Evolutionary conservation across 2,329 filamentous ascomycete species (phyloP).

Genomic region (Aspergillus costaricaensis): DNA sequence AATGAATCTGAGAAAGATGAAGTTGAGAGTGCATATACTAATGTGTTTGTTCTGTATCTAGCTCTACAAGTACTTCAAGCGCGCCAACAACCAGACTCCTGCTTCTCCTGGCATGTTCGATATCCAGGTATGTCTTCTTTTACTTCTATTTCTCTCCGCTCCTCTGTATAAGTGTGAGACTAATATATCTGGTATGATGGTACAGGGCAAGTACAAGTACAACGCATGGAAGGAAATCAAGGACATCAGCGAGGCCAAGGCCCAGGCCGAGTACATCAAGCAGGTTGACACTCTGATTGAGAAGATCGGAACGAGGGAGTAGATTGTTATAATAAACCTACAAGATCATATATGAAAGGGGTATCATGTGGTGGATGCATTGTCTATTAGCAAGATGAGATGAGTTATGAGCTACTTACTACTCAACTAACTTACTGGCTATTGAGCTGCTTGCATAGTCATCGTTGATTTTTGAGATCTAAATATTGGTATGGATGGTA

Average conservation of each 20-base stretch:
- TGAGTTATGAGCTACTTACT: background rate
- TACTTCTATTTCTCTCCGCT: background rate
- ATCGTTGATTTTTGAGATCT: background rate
- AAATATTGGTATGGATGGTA: background rate
- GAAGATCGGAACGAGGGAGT: slow-evolving; percentile 56
- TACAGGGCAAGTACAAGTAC: slow-evolving; percentile 77
- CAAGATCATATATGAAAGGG: too few species aligned
- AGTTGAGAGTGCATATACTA: background rate
- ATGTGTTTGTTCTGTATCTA: background rate
- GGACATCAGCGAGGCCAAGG: slow-evolving; percentile 64
- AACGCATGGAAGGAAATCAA: slow-evolving; percentile 72
- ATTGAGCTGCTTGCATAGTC: too few species aligned
- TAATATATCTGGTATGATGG: background rate
- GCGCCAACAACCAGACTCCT: slow-evolving; percentile 13
- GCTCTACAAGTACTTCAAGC: slow-evolving; percentile 27
- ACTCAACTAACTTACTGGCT: background rate
- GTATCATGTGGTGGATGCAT: too few species aligned
- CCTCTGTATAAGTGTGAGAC: background rate
- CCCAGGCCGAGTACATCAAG: slow-evolving; percentile 75
- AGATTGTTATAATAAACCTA: background rate
- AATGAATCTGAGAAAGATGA: background rate
- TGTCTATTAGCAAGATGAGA: too few species aligned
- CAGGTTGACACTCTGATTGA: slow-evolving; percentile 71
- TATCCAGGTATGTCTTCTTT: slow-evolving; percentile 20
- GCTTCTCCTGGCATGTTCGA: slow-evolving; percentile 20